Conservation (phyloP, 768 basidiomycete species). For the Tulasnella sp. region DNA sequence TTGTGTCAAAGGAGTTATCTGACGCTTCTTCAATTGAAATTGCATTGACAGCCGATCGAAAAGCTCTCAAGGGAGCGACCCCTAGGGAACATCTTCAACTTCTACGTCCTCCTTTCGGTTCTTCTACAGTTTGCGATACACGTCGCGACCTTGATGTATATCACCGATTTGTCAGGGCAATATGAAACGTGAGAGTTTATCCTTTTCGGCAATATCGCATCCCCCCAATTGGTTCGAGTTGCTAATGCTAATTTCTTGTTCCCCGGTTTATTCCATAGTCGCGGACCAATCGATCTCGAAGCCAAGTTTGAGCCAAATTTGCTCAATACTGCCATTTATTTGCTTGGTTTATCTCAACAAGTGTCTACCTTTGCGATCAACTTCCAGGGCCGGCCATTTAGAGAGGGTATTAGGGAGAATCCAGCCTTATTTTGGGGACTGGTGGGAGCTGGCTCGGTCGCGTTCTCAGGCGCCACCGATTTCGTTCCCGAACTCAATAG, state of each 20-base stretch:
- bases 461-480: slow-evolving; percentile 87
- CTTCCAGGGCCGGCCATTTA: slow-evolving; percentile 97
- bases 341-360: slow-evolving; percentile 90
- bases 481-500: slow-evolving; percentile 90
- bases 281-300: slow-evolving; percentile 76
- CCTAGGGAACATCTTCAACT: slow-evolving; percentile 89
- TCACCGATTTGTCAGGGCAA: slow-evolving; percentile 69
- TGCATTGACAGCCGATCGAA: slow-evolving; percentile 80
- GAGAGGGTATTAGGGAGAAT: slow-evolving; percentile 95
- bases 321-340: slow-evolving; percentile 92
- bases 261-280: slow-evolving; percentile 28
- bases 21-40: too few relatives aligned
- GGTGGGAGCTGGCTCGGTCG: slow-evolving; percentile 76
- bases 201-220: background rate
- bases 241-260: too few relatives aligned
- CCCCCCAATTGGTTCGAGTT: background rate
- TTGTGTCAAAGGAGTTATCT: too few relatives aligned
- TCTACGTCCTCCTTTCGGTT: slow-evolving; percentile 88
- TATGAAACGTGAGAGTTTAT: slow-evolving; percentile 43
- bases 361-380: slow-evolving; percentile 98
- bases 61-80: slow-evolving; percentile 89
- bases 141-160: slow-evolving; percentile 80
- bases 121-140: slow-evolving; percentile 89
- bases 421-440: slow-evolving; percentile 86
- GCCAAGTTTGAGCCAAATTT: slow-evolving; percentile 93